A percentile compares a stretch with the other conserved stretches of the same genome.
These are phyloP conservation scores for Podospora sp. DNA, from an alignment of 495 filamentous ascomycete species.

Conservation along the genomic window DNA sequence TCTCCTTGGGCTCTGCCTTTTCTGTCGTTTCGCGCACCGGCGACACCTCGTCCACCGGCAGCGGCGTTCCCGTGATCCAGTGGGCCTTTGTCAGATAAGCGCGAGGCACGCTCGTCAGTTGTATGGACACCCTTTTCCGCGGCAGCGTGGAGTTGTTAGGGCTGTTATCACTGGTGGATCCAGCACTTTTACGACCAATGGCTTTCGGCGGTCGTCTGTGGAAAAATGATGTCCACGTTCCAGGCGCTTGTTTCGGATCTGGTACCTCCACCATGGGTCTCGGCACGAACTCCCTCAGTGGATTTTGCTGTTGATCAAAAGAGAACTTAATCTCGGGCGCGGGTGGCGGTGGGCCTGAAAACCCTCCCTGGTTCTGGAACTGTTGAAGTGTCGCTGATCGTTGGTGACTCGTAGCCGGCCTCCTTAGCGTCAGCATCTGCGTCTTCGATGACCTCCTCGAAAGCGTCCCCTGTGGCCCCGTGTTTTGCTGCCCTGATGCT, in stretches of 20 bases:
- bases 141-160: slow-evolving; percentile 32
- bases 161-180: slow-evolving; percentile 31
- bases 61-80: slow-evolving; percentile 30
- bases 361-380: slow-evolving; percentile 32
- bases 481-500: slow-evolving; percentile 58
- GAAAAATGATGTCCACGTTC: slow-evolving; percentile 53
- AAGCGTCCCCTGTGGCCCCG: slow-evolving; percentile 31
- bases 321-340: slow-evolving; percentile 35
- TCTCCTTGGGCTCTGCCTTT: slow-evolving; percentile 13
- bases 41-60: slow-evolving; percentile 19
- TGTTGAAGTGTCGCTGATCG: slow-evolving; percentile 71
- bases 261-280: slow-evolving; percentile 21
- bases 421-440: slow-evolving; percentile 61
- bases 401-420: slow-evolving; percentile 88
- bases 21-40: slow-evolving; percentile 2
- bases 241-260: slow-evolving; percentile 27
- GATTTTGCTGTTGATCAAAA: slow-evolving; percentile 37
- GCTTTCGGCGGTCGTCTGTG: slow-evolving; percentile 35
- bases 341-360: slow-evolving; percentile 26
- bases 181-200: slow-evolving; percentile 25
- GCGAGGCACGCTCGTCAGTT: slow-evolving; percentile 22
- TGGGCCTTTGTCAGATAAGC: slow-evolving; percentile 39
- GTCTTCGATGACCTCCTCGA: slow-evolving; percentile 50
- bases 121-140: slow-evolving; percentile 32
- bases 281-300: slow-evolving; percentile 25